Conservation (phyloP, 768 basidiomycete species). For the Agrocybe chaxingu region DNA sequence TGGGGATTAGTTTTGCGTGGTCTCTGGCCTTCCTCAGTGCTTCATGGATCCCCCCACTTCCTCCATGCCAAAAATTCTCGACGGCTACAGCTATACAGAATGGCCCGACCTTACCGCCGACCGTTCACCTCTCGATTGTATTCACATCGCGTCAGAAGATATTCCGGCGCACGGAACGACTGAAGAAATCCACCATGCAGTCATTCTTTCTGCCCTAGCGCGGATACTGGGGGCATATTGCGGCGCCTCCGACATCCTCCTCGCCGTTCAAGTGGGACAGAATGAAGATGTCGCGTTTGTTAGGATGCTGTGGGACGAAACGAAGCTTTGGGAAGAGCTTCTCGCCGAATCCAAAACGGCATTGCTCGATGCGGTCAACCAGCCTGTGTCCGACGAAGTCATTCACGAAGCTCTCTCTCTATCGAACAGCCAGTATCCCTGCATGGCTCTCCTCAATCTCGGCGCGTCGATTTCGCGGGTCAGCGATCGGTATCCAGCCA, state of each 20-base stretch:
- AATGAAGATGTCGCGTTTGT: slow-evolving; percentile 11
- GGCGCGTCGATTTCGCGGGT: slow-evolving; percentile 4
- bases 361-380: background rate
- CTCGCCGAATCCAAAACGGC: slow-evolving; percentile 6
- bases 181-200: slow-evolving; percentile 2
- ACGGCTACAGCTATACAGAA: slow-evolving; percentile 26
- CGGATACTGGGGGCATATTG: slow-evolving; percentile 28
- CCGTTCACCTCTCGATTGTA: slow-evolving; percentile 15
- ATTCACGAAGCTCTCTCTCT: slow-evolving; percentile 21
- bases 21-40: background rate
- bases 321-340: slow-evolving; percentile 19
- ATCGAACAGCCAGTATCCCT: slow-evolving; percentile 22
- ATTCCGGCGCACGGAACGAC: background rate
- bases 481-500: slow-evolving; percentile 15
- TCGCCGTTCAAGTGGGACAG: slow-evolving; percentile 17
- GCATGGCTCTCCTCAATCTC: slow-evolving; percentile 21
- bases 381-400: slow-evolving; percentile 5
- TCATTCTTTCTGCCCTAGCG: slow-evolving; percentile 21
- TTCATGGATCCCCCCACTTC: background rate
- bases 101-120: slow-evolving; percentile 29
- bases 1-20: too few relatives aligned
- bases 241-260: slow-evolving; percentile 24
- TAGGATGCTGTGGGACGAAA: slow-evolving; percentile 22
- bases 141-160: slow-evolving; percentile 8
- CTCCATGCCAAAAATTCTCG: slow-evolving; percentile 10